Conservation (phyloP, 2,329 filamentous ascomycete species). For the Fusarium avenaceum region DNA sequence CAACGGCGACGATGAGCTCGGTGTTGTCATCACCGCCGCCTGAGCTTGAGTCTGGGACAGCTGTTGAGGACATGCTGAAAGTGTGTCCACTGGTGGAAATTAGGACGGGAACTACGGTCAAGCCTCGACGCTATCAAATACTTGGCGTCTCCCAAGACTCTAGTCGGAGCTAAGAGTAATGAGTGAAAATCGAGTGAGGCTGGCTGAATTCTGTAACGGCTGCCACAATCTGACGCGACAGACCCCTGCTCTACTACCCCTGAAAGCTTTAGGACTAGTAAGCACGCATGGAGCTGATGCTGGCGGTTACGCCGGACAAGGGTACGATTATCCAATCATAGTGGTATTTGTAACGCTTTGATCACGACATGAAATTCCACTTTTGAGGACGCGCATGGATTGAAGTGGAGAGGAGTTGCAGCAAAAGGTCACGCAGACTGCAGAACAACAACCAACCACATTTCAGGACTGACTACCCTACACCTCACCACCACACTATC, state of each 20-base stretch:
- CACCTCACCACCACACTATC: neutral
- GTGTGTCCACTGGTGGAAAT: neutral
- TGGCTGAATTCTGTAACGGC: neutral
- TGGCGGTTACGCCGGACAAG: neutral
- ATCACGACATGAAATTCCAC: neutral
- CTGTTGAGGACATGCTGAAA: no score
- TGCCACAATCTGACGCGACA: no score
- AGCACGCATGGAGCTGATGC: neutral
- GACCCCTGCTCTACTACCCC: no score
- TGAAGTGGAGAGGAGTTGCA: neutral
- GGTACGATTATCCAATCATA: neutral
- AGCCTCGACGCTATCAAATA: neutral
- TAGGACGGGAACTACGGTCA: neutral
- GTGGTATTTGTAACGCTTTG: neutral
- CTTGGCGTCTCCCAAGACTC: neutral
- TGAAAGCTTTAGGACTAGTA: neutral
- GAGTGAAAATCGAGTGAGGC: neutral
- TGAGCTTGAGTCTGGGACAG: no score
- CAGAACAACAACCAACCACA: neutral
- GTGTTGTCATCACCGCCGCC: conserved; percentile 25
- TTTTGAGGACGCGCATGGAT: neutral
- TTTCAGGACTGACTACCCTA: neutral
- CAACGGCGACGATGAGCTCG: conserved; percentile 53
- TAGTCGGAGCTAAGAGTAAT: neutral
- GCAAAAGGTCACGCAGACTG: neutral